These are phyloP conservation scores for Rhizophagus prolifer DNA, from an alignment of 192 early-diverging fungal genomes.

Conservation along the genomic window DNA sequence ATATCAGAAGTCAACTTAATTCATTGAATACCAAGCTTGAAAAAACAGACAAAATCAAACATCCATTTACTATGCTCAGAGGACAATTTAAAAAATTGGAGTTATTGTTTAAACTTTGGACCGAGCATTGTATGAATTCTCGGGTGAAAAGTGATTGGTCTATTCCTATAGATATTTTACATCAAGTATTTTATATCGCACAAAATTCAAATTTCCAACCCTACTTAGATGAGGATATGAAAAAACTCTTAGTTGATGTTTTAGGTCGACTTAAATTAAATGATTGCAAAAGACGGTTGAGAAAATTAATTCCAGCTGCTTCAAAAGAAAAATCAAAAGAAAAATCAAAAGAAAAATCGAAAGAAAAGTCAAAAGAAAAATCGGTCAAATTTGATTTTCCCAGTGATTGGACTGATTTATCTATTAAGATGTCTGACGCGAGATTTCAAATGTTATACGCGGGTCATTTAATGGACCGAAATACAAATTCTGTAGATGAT, in stretches of 20 bases:
- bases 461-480: slow-evolving; percentile 39
- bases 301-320: too few relatives aligned
- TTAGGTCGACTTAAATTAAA: not conserved
- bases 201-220: slow-evolving; percentile 10
- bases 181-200: slow-evolving; percentile 16
- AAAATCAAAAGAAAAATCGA: too few relatives aligned
- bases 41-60: not conserved
- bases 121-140: not conserved
- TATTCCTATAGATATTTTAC: slow-evolving; percentile 21
- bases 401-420: not conserved
- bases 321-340: not conserved
- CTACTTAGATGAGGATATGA: not conserved
- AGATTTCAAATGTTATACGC: slow-evolving; percentile 36
- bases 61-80: not conserved
- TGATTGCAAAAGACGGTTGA: not conserved
- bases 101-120: slow-evolving; percentile 18
- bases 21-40: not conserved
- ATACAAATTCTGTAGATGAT: slow-evolving; percentile 35
- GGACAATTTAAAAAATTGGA: slow-evolving; percentile 22
- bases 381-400: not conserved
- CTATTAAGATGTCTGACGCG: slow-evolving; percentile 24
- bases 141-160: not conserved
- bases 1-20: not conserved
- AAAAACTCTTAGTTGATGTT: slow-evolving; percentile 6
- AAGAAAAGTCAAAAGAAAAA: not conserved